These are phyloP conservation scores for Zea luxurians DNA, from an alignment of 176 grass and related monocot species.

Conservation along the genomic window DNA sequence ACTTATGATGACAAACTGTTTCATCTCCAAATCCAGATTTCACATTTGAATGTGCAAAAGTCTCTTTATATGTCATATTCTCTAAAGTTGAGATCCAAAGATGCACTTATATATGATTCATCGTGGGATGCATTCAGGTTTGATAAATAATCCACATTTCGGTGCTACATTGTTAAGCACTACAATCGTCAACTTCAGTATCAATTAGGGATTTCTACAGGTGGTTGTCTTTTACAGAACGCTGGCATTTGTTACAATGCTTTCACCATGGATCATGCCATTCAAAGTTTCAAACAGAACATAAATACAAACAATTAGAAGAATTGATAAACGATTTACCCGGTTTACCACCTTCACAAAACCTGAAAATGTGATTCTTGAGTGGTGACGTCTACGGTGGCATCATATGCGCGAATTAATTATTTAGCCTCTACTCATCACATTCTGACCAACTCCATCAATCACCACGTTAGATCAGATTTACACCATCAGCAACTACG, in stretches of 20 bases:
- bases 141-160: background rate
- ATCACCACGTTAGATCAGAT: background rate
- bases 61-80: background rate
- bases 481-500: background rate
- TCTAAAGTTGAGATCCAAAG: background rate
- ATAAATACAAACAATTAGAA: background rate
- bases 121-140: background rate
- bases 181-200: background rate
- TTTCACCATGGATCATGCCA: background rate
- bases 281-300: background rate
- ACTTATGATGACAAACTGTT: background rate
- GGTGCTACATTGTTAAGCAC: background rate
- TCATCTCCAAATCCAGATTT: background rate
- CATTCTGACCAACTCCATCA: background rate
- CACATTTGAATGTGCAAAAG: background rate
- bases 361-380: background rate
- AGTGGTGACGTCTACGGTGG: background rate
- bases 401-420: background rate
- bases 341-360: background rate
- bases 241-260: background rate
- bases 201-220: background rate
- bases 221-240: background rate
- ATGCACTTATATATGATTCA: background rate
- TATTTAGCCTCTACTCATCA: background rate
- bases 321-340: background rate